Evolutionary conservation across 257 asterid species (phyloP).

Genomic region (Przewalskia tangutica): DNA sequence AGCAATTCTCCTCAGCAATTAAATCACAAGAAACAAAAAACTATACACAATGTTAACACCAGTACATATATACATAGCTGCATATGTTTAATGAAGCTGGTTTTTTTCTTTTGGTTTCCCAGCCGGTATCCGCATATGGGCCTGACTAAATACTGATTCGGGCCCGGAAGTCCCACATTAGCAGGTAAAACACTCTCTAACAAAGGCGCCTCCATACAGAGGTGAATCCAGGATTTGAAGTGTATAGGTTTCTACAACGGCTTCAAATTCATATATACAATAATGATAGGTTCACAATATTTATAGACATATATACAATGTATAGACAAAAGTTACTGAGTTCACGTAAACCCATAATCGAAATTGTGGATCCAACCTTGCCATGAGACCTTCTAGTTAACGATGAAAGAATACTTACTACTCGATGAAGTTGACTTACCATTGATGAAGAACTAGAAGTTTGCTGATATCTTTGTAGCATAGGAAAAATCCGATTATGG

Average conservation of each 20-base stretch:
- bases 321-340: too few species aligned
- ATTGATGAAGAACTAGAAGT: slow-evolving; percentile 26
- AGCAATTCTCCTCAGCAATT: neutral
- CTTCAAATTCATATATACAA: too few species aligned
- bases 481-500: slow-evolving; percentile 14
- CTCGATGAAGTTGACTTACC: slow-evolving; percentile 22
- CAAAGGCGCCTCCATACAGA: neutral
- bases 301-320: too few species aligned
- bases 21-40: neutral
- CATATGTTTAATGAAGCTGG: neutral
- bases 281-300: too few species aligned
- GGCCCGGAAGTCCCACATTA: neutral
- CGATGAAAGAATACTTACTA: neutral
- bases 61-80: neutral
- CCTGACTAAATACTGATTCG: neutral
- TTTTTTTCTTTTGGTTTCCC: neutral
- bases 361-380: too few species aligned
- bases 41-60: neutral
- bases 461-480: slow-evolving; percentile 37
- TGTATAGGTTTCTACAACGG: too few species aligned
- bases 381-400: neutral
- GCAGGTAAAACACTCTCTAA: neutral
- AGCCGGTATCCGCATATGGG: neutral
- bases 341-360: too few species aligned
- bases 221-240: too few species aligned